phyloP scores from a whole-genome alignment of 176 grass and related monocot genomes.

The Stipa capillata region DNA sequence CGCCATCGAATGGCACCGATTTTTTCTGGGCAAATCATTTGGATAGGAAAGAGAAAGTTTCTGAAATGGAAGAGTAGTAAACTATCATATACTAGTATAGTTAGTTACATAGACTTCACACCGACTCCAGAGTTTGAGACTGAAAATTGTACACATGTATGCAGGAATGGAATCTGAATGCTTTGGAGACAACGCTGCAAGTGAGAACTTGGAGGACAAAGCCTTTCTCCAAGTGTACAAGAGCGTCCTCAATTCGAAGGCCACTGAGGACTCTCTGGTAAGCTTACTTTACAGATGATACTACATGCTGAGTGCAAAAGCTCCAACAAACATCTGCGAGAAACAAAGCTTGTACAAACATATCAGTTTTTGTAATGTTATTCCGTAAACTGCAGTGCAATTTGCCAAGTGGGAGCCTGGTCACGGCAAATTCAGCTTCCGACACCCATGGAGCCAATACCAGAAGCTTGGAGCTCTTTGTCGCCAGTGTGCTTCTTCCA shows the following conservation, averaged over 20 bases:
- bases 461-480: constrained; percentile 63
- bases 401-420: constrained; percentile 86
- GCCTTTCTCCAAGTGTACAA: constrained; percentile 71
- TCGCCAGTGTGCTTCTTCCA: constrained; percentile 73
- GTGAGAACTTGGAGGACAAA: constrained; percentile 48
- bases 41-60: background rate
- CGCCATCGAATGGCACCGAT: background rate
- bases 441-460: constrained; percentile 77
- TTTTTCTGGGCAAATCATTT: too few species aligned
- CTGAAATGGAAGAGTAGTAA: background rate
- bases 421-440: constrained; percentile 69
- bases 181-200: constrained; percentile 37
- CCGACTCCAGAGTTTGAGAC: background rate
- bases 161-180: constrained; percentile 66
- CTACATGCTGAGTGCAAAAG: background rate
- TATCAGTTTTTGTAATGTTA: background rate
- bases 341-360: background rate
- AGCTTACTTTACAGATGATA: background rate
- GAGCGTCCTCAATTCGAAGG: constrained; percentile 68
- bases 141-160: background rate
- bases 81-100: background rate
- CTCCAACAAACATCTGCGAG: background rate
- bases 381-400: constrained; percentile 43
- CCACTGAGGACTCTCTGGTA: constrained; percentile 80
- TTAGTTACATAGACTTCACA: background rate